Evolutionary conservation across 202 grass and related monocot species (phyloP).

Genomic region (Panicum virgatum): DNA sequence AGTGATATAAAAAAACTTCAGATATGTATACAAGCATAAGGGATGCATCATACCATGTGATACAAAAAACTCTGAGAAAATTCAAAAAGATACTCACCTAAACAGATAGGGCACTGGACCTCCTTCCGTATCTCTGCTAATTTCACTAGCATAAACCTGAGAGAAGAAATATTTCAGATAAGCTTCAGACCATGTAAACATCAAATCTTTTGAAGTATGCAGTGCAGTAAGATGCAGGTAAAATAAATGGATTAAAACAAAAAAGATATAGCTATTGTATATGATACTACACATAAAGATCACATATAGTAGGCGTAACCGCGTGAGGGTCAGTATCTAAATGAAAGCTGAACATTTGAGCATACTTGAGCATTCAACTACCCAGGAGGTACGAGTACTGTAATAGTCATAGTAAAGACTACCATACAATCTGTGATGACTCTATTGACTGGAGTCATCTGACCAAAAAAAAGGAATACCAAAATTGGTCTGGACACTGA

Average conservation of each 20-base stretch:
- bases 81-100: conserved; percentile 64
- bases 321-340: background rate
- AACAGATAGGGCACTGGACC: conserved; percentile 98
- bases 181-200: conserved; percentile 25
- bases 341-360: conserved; percentile 5
- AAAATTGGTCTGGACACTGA: background rate
- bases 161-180: conserved; percentile 34
- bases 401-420: background rate
- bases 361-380: conserved; percentile 4
- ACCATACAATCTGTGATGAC: background rate
- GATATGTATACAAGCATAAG: background rate
- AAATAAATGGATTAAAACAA: too few relatives aligned
- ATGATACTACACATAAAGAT: background rate
- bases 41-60: conserved; percentile 9
- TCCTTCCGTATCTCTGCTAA: conserved; percentile 94
- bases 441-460: background rate
- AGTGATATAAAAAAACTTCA: background rate
- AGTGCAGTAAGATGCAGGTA: background rate
- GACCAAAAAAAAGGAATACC: background rate
- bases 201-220: conserved; percentile 18
- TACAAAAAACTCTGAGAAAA: conserved; percentile 24
- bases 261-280: background rate
- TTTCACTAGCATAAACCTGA: conserved; percentile 92
- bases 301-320: background rate
- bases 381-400: background rate